Conservation (phyloP, 768 basidiomycete species). For the Mycena venus region DNA sequence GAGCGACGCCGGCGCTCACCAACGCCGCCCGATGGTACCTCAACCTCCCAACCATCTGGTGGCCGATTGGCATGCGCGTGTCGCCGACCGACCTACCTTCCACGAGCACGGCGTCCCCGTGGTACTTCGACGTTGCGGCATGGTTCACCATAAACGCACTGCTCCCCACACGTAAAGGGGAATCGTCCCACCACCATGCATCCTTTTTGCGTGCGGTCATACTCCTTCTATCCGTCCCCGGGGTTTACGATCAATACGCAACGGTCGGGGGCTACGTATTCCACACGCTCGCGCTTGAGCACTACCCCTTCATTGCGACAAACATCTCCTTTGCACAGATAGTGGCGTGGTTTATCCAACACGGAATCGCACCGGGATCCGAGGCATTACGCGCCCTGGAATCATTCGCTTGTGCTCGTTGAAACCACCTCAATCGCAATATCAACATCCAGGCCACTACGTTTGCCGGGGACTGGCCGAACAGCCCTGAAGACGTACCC, state of each 20-base stretch:
- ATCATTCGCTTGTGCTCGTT: background rate
- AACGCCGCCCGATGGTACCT: background rate
- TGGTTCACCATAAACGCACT: background rate
- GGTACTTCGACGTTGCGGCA: background rate
- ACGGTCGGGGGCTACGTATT: background rate
- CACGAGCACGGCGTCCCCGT: background rate
- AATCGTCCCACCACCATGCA: background rate
- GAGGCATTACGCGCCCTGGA: background rate
- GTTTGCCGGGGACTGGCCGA: background rate
- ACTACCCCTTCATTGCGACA: constrained; percentile 1
- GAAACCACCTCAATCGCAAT: background rate
- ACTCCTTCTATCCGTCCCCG: background rate
- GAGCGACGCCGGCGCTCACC: background rate
- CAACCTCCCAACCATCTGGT: background rate
- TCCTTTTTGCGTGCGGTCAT: background rate
- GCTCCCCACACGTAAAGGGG: background rate
- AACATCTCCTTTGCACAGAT: background rate
- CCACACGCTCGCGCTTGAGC: background rate
- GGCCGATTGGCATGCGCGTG: background rate
- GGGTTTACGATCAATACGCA: background rate
- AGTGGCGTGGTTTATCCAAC: background rate
- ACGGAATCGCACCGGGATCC: background rate
- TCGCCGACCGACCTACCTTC: background rate
- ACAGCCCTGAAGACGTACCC: background rate
- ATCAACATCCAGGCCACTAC: background rate